phyloP scores from a whole-genome alignment of 169 alveolate genomes.

The Fabrea salina region DNA sequence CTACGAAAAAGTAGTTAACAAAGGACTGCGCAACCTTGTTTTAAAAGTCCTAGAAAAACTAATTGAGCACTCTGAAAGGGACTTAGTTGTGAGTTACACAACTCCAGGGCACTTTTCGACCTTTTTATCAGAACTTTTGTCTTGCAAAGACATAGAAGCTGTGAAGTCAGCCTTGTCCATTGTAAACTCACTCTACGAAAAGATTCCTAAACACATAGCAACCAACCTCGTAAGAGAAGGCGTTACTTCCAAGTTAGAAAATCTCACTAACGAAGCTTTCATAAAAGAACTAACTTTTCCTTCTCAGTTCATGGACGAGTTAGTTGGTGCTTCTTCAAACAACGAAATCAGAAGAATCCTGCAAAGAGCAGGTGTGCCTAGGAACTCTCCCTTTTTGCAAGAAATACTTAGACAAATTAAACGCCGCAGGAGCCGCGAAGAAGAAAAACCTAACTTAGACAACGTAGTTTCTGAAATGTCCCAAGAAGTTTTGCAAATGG shows the following conservation, averaged over 20 bases:
- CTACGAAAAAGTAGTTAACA: conserved; percentile 4
- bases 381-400: not conserved
- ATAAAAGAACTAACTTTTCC: not conserved
- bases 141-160: conserved; percentile 12
- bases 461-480: too few relatives aligned
- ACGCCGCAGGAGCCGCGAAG: too few relatives aligned
- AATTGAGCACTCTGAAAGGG: not conserved
- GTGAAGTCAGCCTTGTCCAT: not conserved
- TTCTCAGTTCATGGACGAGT: not conserved
- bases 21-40: not conserved
- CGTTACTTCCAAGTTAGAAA: not conserved
- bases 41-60: not conserved
- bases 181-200: not conserved
- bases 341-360: not conserved
- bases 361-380: not conserved
- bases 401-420: not conserved
- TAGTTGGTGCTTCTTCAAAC: not conserved
- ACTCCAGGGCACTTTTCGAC: not conserved
- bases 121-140: conserved; percentile 12
- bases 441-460: too few relatives aligned
- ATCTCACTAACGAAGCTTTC: not conserved
- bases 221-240: conserved; percentile 26
- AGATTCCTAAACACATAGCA: not conserved
- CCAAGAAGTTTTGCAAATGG: too few relatives aligned
- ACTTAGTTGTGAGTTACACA: not conserved